Base-by-base conservation (phyloP, 306 rosid genomes). In the Cucumis melo region DNA sequence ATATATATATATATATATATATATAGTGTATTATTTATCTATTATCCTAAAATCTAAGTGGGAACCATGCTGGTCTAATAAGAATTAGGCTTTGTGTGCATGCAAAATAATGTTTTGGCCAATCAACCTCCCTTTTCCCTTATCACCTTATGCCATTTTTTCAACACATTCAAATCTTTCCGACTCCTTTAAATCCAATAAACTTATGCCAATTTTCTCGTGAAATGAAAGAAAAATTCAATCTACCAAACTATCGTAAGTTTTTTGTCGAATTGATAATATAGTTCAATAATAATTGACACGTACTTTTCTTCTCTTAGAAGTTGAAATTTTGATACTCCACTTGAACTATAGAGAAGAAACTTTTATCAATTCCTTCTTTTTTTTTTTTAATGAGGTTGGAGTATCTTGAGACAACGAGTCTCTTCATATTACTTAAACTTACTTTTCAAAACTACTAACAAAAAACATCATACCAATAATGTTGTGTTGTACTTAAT, bases 41-140 rank as follows among this genome's bases (percentile, higher is more conserved):
- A 84, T 80, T 91, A 86, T 90, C 89, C 79, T 67, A 78, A 81
- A 78, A 46, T 71, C 4, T 71, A 23, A 44, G 75, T 93, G 98
- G 94, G 83, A 81, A 81, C 81, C 89, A 77, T 76, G 90, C 78
- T 93, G 91, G 92, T 83, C 97, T 90, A 90, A 93, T 93, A 83
- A 82, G 81, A 88, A 66, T 1, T 70, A 60, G 51, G 76, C 74
- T 87, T 85, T 90, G 97, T 90, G 93, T 84, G 82, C 81, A 61
- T 82, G 79, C 74, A 83, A 10, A 78, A 64, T 46, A 46, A 46
- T 46, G 53, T 32, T 57, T 85, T 71, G 84, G 80, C 91, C 91
- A 88, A 87, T 91, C 23, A 68, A 5, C 10, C 13, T 41, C 55
- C 53, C 59, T 80, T 39, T 75, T 80, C 84, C 81, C 66, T 81